Evolutionary conservation across 805 yeast species (phyloP).

Genomic region (Osmozyma mogii): DNA sequence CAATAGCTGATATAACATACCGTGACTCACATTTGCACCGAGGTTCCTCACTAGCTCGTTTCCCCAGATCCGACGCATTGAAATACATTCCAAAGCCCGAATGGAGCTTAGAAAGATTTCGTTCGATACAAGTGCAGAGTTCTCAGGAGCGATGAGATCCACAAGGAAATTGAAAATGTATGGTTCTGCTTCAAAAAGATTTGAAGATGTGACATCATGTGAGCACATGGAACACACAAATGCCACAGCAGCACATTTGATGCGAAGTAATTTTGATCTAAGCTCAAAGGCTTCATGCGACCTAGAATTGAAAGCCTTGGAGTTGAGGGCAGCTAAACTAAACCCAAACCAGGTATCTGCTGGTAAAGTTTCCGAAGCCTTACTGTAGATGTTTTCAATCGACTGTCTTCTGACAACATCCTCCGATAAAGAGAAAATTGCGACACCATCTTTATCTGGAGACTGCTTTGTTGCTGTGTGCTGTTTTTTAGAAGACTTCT

Average conservation of each 20-base stretch:
- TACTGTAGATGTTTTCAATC: slow-evolving; percentile 56
- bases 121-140: slow-evolving; percentile 35
- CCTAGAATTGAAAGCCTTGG: slow-evolving; percentile 63
- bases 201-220: slow-evolving; percentile 53
- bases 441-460: slow-evolving; percentile 37
- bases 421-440: slow-evolving; percentile 42
- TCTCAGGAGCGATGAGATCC: slow-evolving; percentile 65
- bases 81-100: slow-evolving; percentile 60
- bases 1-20: slow-evolving; percentile 64
- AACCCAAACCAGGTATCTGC: slow-evolving; percentile 57
- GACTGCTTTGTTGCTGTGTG: slow-evolving; percentile 6
- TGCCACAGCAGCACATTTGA: slow-evolving; percentile 63
- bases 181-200: slow-evolving; percentile 65
- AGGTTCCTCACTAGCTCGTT: slow-evolving; percentile 68
- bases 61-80: slow-evolving; percentile 62
- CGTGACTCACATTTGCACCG: slow-evolving; percentile 85
- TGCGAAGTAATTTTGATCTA: slow-evolving; percentile 51
- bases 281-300: slow-evolving; percentile 45
- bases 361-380: slow-evolving; percentile 52
- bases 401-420: slow-evolving; percentile 49
- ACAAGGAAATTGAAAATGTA: slow-evolving; percentile 60
- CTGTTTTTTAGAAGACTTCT: slow-evolving; percentile 3
- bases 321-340: slow-evolving; percentile 50
- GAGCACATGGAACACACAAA: slow-evolving; percentile 50
- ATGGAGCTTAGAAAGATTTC: slow-evolving; percentile 53